A percentile compares a stretch with the other conserved stretches of the same genome.
phyloP scores from a whole-genome alignment of 176 grass and related monocot genomes.

The Aegilops speltoides region DNA sequence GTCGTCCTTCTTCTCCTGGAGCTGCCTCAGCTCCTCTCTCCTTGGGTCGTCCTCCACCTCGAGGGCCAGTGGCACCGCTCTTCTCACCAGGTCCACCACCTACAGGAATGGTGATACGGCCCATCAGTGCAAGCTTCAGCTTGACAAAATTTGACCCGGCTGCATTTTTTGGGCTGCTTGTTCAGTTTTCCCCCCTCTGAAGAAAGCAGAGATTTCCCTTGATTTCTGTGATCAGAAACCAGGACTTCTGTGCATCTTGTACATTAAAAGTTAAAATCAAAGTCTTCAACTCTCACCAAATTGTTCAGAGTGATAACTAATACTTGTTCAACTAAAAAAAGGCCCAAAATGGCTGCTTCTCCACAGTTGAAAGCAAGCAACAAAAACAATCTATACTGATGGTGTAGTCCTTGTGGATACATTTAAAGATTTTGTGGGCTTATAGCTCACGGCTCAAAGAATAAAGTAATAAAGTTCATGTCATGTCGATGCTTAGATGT shows the following conservation, averaged over 20 bases:
- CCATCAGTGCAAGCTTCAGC: background rate
- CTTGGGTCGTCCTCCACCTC: slow-evolving; percentile 36
- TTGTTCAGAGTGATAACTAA: background rate
- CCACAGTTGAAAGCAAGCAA: background rate
- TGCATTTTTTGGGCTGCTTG: too few species aligned
- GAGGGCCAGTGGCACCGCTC: slow-evolving; percentile 42
- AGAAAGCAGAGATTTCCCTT: too few species aligned
- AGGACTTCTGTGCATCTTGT: too few species aligned
- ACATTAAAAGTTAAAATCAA: too few species aligned
- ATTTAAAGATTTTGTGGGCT: background rate
- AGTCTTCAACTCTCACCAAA: too few species aligned
- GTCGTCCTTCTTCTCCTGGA: slow-evolving; percentile 56
- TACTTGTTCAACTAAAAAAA: background rate
- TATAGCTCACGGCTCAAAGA: background rate
- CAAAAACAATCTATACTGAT: background rate
- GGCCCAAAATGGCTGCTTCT: background rate
- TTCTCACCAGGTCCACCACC: slow-evolving; percentile 66
- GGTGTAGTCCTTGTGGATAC: background rate
- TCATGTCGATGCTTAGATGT: background rate
- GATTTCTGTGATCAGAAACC: too few species aligned
- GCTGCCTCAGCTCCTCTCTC: slow-evolving; percentile 45
- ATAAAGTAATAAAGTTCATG: background rate
- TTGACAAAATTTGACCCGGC: too few species aligned
- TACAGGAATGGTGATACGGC: background rate
- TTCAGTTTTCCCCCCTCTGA: too few species aligned